A percentile compares a stretch with the other conserved stretches of the same genome.
Conservation (phyloP, 768 basidiomycete genomes). For the Rhodotorula graminis region DNA sequence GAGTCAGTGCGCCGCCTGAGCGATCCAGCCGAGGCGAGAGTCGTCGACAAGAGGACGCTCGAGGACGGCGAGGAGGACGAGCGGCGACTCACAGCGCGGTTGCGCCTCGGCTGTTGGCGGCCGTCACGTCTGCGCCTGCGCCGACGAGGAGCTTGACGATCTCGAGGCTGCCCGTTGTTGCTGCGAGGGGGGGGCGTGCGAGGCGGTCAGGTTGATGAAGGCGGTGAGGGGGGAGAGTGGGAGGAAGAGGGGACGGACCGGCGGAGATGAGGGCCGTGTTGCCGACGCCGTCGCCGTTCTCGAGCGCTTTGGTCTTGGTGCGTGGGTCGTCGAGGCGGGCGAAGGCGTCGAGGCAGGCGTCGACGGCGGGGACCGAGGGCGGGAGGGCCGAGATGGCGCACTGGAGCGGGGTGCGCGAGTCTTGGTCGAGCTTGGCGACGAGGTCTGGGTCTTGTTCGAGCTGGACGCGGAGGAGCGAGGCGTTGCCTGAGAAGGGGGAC, state of each 20-base stretch:
- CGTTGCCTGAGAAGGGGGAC: slow-evolving; percentile 15
- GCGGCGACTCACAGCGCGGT: slow-evolving; percentile 65
- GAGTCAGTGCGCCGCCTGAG: too few relatives aligned
- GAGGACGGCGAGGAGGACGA: neutral
- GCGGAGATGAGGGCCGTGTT: slow-evolving; percentile 31
- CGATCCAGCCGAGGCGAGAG: too few relatives aligned
- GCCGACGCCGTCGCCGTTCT: slow-evolving; percentile 31
- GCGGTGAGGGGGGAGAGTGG: neutral
- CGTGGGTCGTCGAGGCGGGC: slow-evolving; percentile 5
- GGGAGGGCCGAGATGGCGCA: slow-evolving; percentile 32
- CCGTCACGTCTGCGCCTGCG: slow-evolving; percentile 74
- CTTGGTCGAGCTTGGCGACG: slow-evolving; percentile 17
- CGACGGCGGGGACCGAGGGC: slow-evolving; percentile 6
- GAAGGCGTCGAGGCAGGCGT: slow-evolving; percentile 31
- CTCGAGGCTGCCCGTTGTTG: slow-evolving; percentile 72
- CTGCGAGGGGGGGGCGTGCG: slow-evolving; percentile 49
- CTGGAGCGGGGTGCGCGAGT: slow-evolving; percentile 33
- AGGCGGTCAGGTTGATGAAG: neutral
- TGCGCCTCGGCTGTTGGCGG: slow-evolving; percentile 73
- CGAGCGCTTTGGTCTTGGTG: slow-evolving; percentile 8
- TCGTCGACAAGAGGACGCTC: neutral
- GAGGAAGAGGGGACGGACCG: slow-evolving; percentile 5
- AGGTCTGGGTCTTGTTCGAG: slow-evolving; percentile 16
- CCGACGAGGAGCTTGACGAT: slow-evolving; percentile 71
- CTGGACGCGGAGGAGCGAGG: slow-evolving; percentile 8